A percentile compares a stretch with the other conserved stretches of the same genome.
These are phyloP conservation scores for Ogataea allantospora DNA, from an alignment of 805 yeast genomes.

Conservation along the genomic window DNA sequence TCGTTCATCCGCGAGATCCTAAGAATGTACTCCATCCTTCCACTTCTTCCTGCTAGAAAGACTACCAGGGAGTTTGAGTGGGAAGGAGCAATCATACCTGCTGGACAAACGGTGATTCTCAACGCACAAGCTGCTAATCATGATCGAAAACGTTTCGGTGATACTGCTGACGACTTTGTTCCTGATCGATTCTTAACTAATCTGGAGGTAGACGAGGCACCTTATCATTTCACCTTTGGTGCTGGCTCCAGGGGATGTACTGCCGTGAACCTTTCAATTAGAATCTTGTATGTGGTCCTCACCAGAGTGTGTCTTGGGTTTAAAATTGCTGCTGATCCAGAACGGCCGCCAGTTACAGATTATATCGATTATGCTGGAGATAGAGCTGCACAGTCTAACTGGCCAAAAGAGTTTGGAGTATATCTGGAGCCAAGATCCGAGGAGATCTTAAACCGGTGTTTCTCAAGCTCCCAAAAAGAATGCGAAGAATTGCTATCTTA, in stretches of 20 bases:
- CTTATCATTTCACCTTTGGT: constrained; percentile 26
- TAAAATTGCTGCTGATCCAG: constrained; percentile 7
- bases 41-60: constrained; percentile 25
- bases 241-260: constrained; percentile 28
- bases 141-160: constrained; percentile 19
- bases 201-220: constrained; percentile 16
- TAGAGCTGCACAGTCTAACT: constrained; percentile 22
- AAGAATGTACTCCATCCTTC: constrained; percentile 27
- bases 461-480: constrained; percentile 4
- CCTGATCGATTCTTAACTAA: constrained; percentile 22
- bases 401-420: constrained; percentile 24
- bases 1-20: constrained; percentile 22
- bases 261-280: constrained; percentile 22
- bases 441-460: constrained; percentile 9
- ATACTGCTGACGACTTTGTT: constrained; percentile 19
- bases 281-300: constrained; percentile 19
- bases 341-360: constrained; percentile 13
- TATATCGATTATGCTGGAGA: constrained; percentile 22
- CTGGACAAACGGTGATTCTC: constrained; percentile 23
- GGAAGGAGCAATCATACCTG: constrained; percentile 17
- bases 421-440: constrained; percentile 13
- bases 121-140: constrained; percentile 28
- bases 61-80: constrained; percentile 17
- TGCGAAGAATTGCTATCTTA: constrained; percentile 14
- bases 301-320: constrained; percentile 21